Conservation (phyloP, 129 eudicot genomes). For the Helianthus annuus region DNA sequence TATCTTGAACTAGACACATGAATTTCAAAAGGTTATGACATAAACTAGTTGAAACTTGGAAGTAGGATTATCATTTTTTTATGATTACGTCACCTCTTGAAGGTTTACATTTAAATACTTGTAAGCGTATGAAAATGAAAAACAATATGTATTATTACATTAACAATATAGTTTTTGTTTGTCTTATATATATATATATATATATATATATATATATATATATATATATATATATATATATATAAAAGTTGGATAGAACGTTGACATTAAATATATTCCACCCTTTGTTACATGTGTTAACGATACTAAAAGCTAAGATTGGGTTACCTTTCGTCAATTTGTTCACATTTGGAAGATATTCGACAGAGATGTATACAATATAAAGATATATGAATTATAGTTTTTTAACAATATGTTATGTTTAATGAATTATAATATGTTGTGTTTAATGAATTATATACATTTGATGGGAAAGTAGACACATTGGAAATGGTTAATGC, state of each 20-base stretch:
- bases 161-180: too few species aligned
- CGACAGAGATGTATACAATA: neutral
- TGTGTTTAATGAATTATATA: neutral
- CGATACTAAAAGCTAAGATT: neutral
- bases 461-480: constrained; percentile 23
- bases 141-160: too few species aligned
- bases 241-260: neutral
- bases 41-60: too few species aligned
- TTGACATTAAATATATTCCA: neutral
- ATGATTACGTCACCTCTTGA: too few species aligned
- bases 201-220: neutral
- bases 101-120: too few species aligned
- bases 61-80: too few species aligned
- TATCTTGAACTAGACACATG: too few species aligned
- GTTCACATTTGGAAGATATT: constrained; percentile 8
- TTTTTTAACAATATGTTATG: neutral
- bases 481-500: constrained; percentile 40
- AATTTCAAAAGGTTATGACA: too few species aligned
- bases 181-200: neutral
- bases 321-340: constrained; percentile 7
- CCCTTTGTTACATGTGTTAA: neutral
- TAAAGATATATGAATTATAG: neutral
- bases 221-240: neutral
- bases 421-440: neutral
- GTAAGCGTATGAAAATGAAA: too few species aligned